Evolutionary conservation across 768 basidiomycete genomes (phyloP).

Genomic region (Sarcodon sp.): DNA sequence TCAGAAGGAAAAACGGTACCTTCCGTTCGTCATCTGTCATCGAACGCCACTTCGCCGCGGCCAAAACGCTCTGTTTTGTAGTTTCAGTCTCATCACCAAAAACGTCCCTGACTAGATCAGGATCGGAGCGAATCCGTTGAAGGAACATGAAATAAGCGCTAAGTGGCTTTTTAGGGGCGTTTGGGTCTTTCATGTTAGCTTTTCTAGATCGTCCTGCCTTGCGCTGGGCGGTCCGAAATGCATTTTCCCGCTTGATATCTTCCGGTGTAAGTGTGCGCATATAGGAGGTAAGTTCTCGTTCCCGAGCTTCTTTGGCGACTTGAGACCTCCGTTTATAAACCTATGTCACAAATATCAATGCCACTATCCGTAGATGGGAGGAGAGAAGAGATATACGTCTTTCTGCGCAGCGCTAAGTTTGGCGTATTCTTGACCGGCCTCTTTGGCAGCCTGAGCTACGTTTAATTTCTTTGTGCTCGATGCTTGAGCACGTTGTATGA

Average conservation of each 20-base stretch:
- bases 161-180: conserved; percentile 92
- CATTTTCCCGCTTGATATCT: conserved; percentile 91
- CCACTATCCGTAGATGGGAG: background rate
- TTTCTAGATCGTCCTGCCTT: conserved; percentile 88
- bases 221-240: conserved; percentile 81
- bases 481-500: conserved; percentile 80
- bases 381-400: conserved; percentile 39
- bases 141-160: conserved; percentile 94
- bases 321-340: conserved; percentile 80
- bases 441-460: conserved; percentile 91
- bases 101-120: conserved; percentile 59
- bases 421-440: conserved; percentile 86
- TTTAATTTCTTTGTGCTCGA: conserved; percentile 77
- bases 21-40: conserved; percentile 92
- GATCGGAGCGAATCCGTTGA: conserved; percentile 77
- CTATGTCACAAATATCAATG: conserved; percentile 25
- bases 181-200: conserved; percentile 94
- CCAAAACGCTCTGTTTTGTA: conserved; percentile 88
- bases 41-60: conserved; percentile 85
- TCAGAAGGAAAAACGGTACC: conserved; percentile 29
- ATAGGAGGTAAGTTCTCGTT: conserved; percentile 72
- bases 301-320: conserved; percentile 74
- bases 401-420: conserved; percentile 68
- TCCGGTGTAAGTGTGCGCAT: conserved; percentile 85
- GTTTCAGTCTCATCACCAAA: conserved; percentile 90